phyloP scores from a whole-genome alignment of 2,329 filamentous ascomycete species.

The Chaetomium olivaceum region DNA sequence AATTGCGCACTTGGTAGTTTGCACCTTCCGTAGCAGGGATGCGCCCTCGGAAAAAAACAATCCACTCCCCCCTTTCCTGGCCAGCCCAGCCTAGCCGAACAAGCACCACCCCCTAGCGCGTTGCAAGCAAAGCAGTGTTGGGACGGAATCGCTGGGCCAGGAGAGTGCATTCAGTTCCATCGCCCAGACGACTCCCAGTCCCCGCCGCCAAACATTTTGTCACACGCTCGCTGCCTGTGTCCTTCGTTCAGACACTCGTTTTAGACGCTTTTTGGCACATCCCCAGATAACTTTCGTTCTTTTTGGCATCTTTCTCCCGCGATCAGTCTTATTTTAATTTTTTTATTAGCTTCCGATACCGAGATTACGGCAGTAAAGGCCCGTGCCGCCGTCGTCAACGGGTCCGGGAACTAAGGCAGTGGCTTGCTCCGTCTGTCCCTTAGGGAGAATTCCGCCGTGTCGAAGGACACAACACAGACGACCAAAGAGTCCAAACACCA shows the following conservation, averaged over 20 bases:
- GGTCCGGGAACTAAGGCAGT: constrained; percentile 1
- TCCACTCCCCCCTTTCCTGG: constrained; percentile 26
- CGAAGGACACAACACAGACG: not conserved
- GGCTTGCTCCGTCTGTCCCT: not conserved
- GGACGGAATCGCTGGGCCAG: constrained; percentile 19
- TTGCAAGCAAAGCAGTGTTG: constrained; percentile 13
- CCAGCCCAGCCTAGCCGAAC: constrained; percentile 11
- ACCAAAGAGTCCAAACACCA: constrained; percentile 5
- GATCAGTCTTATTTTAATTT: constrained; percentile 15
- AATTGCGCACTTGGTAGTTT: constrained; percentile 24
- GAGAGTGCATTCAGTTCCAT: constrained; percentile 21
- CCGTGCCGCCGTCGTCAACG: constrained; percentile 11
- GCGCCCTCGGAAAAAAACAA: constrained; percentile 25
- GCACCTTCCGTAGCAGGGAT: constrained; percentile 28
- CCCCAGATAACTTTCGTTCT: constrained; percentile 34
- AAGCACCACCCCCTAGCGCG: constrained; percentile 17
- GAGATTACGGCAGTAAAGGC: constrained; percentile 4
- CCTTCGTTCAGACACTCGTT: constrained; percentile 35
- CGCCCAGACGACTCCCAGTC: constrained; percentile 20
- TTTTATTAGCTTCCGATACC: constrained; percentile 5
- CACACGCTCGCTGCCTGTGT: constrained; percentile 19
- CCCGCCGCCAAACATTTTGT: constrained; percentile 23
- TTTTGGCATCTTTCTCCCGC: constrained; percentile 21
- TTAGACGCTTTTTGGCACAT: constrained; percentile 28
- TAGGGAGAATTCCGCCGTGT: not conserved